Conservation (phyloP, 2,329 filamentous ascomycete genomes). For the Calonectria montana region DNA sequence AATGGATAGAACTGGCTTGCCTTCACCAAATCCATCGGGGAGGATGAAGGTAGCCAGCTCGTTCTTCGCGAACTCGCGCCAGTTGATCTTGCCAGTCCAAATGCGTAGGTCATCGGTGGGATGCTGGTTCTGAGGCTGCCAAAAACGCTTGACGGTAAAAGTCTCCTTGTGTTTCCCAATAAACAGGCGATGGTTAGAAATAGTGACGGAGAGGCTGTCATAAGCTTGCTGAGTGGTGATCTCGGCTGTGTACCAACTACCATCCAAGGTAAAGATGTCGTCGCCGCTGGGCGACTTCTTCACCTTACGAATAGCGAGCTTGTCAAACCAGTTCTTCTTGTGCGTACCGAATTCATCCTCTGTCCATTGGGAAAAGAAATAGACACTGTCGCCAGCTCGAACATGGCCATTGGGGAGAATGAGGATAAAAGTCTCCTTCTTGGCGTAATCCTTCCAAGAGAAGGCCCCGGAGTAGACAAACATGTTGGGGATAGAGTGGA, state of each 20-base stretch:
- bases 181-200: slow-evolving; percentile 18
- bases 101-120: slow-evolving; percentile 12
- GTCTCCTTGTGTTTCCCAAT: background rate
- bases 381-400: slow-evolving; percentile 32
- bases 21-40: slow-evolving; percentile 33
- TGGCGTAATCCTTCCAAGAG: slow-evolving; percentile 29
- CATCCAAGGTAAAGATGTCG: slow-evolving; percentile 19
- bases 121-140: slow-evolving; percentile 24
- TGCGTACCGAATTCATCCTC: slow-evolving; percentile 15
- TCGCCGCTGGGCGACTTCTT: slow-evolving; percentile 3
- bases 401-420: slow-evolving; percentile 30
- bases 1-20: slow-evolving; percentile 29
- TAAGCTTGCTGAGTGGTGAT: slow-evolving; percentile 28
- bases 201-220: slow-evolving; percentile 22
- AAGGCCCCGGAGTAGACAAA: slow-evolving; percentile 35
- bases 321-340: slow-evolving; percentile 33
- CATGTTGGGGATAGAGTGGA: slow-evolving; percentile 12
- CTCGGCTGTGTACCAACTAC: slow-evolving; percentile 22
- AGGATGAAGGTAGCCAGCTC: slow-evolving; percentile 34
- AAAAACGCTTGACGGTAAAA: slow-evolving; percentile 18
- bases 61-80: slow-evolving; percentile 13
- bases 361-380: slow-evolving; percentile 37
- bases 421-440: slow-evolving; percentile 31
- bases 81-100: slow-evolving; percentile 38
- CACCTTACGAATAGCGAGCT: slow-evolving; percentile 9